These are phyloP conservation scores for Lithohypha guttulata DNA, from an alignment of 2,329 filamentous ascomycete species.

Conservation along the genomic window DNA sequence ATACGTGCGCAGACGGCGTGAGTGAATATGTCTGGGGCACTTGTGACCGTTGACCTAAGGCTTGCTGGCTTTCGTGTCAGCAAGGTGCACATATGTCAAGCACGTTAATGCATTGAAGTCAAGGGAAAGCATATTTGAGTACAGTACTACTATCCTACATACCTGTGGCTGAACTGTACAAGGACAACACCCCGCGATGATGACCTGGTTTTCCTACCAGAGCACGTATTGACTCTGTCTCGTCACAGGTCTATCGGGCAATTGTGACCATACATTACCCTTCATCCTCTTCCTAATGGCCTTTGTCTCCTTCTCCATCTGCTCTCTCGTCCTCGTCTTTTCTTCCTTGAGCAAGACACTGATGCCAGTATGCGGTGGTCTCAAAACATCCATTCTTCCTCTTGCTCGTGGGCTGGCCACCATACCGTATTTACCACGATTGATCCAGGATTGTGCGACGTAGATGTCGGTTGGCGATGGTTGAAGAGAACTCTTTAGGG, in stretches of 20 bases:
- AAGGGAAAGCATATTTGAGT: too few species aligned
- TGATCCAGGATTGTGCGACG: conserved; percentile 87
- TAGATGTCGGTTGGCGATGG: conserved; percentile 74
- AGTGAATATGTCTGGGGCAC: too few species aligned
- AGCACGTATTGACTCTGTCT: conserved; percentile 82
- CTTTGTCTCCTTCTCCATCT: conserved; percentile 67
- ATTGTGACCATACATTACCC: conserved; percentile 67
- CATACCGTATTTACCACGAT: conserved; percentile 55
- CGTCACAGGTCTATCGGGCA: conserved; percentile 75
- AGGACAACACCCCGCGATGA: too few species aligned
- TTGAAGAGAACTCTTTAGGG: conserved; percentile 59
- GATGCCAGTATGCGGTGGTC: conserved; percentile 63
- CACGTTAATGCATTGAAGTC: too few species aligned
- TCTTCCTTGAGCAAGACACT: conserved; percentile 85
- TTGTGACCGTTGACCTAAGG: too few species aligned
- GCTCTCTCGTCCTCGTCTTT: conserved; percentile 71
- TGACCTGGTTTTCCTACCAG: too few species aligned
- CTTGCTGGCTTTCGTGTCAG: too few species aligned
- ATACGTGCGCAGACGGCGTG: too few species aligned
- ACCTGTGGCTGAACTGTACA: too few species aligned
- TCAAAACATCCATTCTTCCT: conserved; percentile 57
- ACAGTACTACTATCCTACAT: too few species aligned
- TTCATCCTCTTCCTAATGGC: conserved; percentile 61
- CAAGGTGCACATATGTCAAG: too few species aligned
- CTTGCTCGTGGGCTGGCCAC: conserved; percentile 63